Conservation (phyloP, 2,329 filamentous ascomycete genomes). For the Verticillium nonalfalfae region DNA sequence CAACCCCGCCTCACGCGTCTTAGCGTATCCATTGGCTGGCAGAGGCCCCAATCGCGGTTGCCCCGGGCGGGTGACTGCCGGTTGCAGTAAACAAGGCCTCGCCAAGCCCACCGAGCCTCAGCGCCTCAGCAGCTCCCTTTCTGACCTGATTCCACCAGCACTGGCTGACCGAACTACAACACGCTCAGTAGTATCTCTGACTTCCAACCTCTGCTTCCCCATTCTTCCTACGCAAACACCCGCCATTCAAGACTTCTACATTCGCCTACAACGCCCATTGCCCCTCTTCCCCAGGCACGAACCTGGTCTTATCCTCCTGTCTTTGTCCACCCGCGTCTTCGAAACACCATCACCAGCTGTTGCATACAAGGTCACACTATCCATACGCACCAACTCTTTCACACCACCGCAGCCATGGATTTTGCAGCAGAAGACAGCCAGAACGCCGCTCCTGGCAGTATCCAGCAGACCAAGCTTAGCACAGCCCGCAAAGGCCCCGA, state of each 20-base stretch:
- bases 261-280: neutral
- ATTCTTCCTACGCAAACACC: neutral
- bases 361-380: neutral
- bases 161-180: too few relatives aligned
- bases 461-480: conserved; percentile 56
- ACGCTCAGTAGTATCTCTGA: neutral
- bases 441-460: conserved; percentile 58
- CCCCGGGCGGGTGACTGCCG: neutral
- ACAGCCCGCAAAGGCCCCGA: conserved; percentile 53
- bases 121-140: neutral
- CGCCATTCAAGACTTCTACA: neutral
- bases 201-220: neutral
- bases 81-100: conserved; percentile 2
- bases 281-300: neutral
- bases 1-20: neutral
- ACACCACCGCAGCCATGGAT: conserved; percentile 23
- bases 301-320: neutral
- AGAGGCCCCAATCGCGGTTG: conserved; percentile 1
- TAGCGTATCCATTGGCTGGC: conserved; percentile 6
- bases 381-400: neutral
- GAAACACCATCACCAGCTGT: neutral
- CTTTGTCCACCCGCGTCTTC: neutral
- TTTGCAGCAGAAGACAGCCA: conserved; percentile 52
- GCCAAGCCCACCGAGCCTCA: neutral
- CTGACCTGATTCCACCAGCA: neutral